Conservation (phyloP, 148 eudicot species). For the Vaccinium macrocarpon region DNA sequence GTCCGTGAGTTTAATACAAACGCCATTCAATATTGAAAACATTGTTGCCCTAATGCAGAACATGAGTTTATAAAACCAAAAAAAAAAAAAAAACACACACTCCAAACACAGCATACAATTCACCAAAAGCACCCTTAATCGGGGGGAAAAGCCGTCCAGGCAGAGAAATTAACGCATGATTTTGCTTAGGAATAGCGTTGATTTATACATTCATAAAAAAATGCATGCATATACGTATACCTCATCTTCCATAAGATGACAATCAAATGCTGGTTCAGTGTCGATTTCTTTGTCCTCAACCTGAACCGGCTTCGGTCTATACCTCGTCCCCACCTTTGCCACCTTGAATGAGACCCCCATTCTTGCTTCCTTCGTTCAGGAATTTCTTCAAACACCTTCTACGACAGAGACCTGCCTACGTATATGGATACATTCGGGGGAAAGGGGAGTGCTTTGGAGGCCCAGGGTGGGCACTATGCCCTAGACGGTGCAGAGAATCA, state of each 20-base stretch:
- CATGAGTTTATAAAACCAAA: neutral
- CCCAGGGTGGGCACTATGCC: neutral
- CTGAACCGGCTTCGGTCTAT: slow-evolving; percentile 4
- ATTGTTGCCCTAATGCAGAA: neutral
- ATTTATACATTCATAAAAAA: neutral
- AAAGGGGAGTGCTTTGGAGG: neutral
- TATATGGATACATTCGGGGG: neutral
- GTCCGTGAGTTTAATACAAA: neutral
- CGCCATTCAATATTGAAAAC: neutral
- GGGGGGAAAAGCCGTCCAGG: neutral
- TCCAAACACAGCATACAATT: neutral
- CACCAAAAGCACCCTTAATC: neutral
- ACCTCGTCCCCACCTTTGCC: slow-evolving; percentile 18
- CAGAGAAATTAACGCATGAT: neutral
- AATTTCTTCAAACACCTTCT: neutral
- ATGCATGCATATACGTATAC: neutral
- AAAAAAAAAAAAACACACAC: neutral
- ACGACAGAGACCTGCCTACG: neutral
- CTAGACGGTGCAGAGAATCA: slow-evolving; percentile 1
- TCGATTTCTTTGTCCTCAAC: slow-evolving; percentile 12
- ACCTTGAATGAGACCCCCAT: slow-evolving; percentile 22
- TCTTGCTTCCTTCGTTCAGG: slow-evolving; percentile 8
- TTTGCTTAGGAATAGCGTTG: neutral
- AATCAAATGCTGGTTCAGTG: neutral
- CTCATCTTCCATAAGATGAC: slow-evolving; percentile 3